Evolutionary conservation across 192 early-diverging fungal genomes (phyloP), one percentile per base, ranked within the genome.

Genomic region (Podila verticillata): DNA sequence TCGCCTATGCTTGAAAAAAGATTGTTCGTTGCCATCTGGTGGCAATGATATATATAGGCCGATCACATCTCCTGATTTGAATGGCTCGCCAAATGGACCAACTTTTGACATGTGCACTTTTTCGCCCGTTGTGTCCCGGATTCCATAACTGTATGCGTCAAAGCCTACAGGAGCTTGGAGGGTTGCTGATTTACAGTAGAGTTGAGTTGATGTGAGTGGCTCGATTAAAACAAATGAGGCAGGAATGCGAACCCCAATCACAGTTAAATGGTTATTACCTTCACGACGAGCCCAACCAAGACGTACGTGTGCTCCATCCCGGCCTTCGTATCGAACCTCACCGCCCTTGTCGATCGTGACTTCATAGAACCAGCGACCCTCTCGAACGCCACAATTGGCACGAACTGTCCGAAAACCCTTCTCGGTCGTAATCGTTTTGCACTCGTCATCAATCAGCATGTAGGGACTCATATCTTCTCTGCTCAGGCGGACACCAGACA

Each of bases 281-380:
- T 92, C 89, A 36, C 90, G 82, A 17, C 89, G 66, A 30, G 89
- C 86, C 87, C 86, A 89, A 3, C 91, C 91, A 24, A 92, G 60
- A 35, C 91, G 86, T 12, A 92, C 90, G 73, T 92, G 89, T 7
- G 89, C 84, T 15, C 83, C 88, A 64, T 89, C 84, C 7, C 80
- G 73, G 35, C 82, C 61, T 39, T 83, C 82, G 15, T 72, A 68
- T 51, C 75, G 66, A 1, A 74, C 74, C 57, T 84, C 86, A 6
- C 84, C 85, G 26, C 83, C 87, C 44, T 82, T 64, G 22, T 83
- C 74, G 9, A 92, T 74, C 10, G 78, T 85, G 10, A 86, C 88
- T 71, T 92, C 91, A 67, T 87, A 89, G 66, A 79, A 92, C 89
- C 89, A 92, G 28, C 82, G 73, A 4, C 91, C 91, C 34, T 90